Conservation (phyloP, 108 stramenopile species). For the Fistulifera pelliculosa region DNA sequence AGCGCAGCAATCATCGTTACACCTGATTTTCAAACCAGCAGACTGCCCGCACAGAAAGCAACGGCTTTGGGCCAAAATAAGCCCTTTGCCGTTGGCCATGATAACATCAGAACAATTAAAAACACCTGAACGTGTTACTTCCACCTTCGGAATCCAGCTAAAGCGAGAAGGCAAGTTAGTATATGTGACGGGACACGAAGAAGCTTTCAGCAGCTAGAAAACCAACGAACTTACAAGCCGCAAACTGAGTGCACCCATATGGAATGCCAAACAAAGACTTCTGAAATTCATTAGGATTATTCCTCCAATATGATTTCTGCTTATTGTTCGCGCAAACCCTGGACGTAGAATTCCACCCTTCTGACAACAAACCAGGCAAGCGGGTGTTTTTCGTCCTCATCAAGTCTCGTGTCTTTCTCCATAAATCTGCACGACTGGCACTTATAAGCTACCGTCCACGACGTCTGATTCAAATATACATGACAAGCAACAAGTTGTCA, state of each 20-base stretch:
- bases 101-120: slow-evolving; percentile 41
- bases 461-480: slow-evolving; percentile 37
- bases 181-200: neutral
- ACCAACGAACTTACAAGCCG: slow-evolving; percentile 77
- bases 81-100: slow-evolving; percentile 52
- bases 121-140: neutral
- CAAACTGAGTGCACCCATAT: slow-evolving; percentile 61
- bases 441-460: slow-evolving; percentile 5
- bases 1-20: slow-evolving; percentile 32
- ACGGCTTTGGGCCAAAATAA: slow-evolving; percentile 26
- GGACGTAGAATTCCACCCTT: slow-evolving; percentile 40
- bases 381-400: slow-evolving; percentile 31
- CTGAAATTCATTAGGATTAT: slow-evolving; percentile 32
- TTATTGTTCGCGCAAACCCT: slow-evolving; percentile 38
- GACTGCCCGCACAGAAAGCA: slow-evolving; percentile 64
- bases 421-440: slow-evolving; percentile 45
- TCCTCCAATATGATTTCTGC: slow-evolving; percentile 43
- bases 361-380: slow-evolving; percentile 62
- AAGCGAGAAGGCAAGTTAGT: neutral
- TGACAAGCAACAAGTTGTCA: slow-evolving; percentile 34
- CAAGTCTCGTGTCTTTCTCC: slow-evolving; percentile 15
- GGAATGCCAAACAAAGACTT: slow-evolving; percentile 43
- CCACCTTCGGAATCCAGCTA: neutral
- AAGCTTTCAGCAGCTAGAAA: too few species aligned
- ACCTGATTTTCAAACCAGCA: slow-evolving; percentile 53